Base-by-base conservation (phyloP, 2,329 filamentous ascomycete species). In the Xylaria polymorpha region DNA sequence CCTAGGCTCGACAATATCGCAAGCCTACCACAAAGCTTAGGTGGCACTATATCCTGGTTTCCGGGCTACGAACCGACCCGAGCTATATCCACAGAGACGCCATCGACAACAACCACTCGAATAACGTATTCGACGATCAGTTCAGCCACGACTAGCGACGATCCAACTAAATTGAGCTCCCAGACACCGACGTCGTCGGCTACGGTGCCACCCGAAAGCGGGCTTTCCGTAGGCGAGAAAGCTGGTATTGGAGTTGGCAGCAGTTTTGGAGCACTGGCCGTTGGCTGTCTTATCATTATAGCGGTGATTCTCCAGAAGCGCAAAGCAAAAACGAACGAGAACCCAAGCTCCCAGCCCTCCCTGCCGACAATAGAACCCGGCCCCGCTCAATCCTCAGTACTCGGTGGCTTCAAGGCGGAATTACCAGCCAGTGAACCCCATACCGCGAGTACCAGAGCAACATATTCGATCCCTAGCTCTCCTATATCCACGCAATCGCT, bases 21-120 rank as follows among this genome's bases (percentile, higher is more conserved):
- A 22, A 70, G 60, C 9, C 61, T 73, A 29, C 71, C 71, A 9
- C 35, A 25, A 14, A 43, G 39, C 10, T 25, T 66, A 12, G 66
- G 71, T 3, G 69, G 55, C 9, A 46, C 41, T 1, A 72, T 73
- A 53, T 72, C 69, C 1, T 73, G 70, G 70, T 70, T 65, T 12
- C 62, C 67, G 1, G 25, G 43, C 20, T 50, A 72, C n/a, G 44
- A 57, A 15, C 69, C 69, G 18, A 69, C 66, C 1, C 18, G 10
- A 37, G 58, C 46, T 18, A 48, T 46, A 7, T 10, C 32, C 20
- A 64, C 62, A 14, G n/a, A 35, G 5, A 48, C 29, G 3, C 8
- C 61, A 51, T 43, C 44, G 5, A 46, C 70, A 8, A 64, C 62
- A 18, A 32, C 39, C 18, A 41, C 62, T 50, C 44, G 10, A 8